Percentiles rank a stretch among this genome's conserved stretches.
Conservation (phyloP, 2,329 filamentous ascomycete species). For the Trichoderma pleuroti region DNA sequence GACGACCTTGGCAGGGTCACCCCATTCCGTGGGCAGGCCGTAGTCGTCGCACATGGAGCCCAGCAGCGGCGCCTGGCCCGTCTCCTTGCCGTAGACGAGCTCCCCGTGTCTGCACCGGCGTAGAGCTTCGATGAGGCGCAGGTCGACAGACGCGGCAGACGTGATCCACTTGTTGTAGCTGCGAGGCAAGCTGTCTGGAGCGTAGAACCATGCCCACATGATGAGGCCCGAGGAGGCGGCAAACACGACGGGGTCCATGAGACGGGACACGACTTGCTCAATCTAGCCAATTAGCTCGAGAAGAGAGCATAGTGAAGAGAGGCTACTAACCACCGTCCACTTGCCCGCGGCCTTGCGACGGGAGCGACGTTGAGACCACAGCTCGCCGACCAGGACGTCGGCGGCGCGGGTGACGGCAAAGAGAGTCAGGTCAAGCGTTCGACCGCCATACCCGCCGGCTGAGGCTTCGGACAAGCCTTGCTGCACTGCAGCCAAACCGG, state of each 20-base stretch:
- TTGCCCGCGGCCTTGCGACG: conserved; percentile 43
- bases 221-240: conserved; percentile 68
- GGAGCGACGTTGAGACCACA: conserved; percentile 55
- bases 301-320: conserved; percentile 5
- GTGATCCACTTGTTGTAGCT: conserved; percentile 81
- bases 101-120: conserved; percentile 60
- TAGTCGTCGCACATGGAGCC: conserved; percentile 70
- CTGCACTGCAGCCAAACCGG: conserved; percentile 36
- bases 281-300: conserved; percentile 24
- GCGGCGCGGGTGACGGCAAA: conserved; percentile 70
- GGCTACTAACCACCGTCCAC: conserved; percentile 45
- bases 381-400: conserved; percentile 64
- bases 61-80: conserved; percentile 64
- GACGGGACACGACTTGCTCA: conserved; percentile 35
- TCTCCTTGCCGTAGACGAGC: conserved; percentile 71
- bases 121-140: conserved; percentile 69
- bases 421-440: conserved; percentile 78
- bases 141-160: conserved; percentile 70
- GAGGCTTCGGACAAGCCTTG: conserved; percentile 26
- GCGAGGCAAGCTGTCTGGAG: conserved; percentile 64
- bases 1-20: conserved; percentile 63
- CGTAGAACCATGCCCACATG: conserved; percentile 89
- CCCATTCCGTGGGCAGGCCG: conserved; percentile 64
- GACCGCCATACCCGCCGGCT: conserved; percentile 52
- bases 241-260: conserved; percentile 67